Conservation (phyloP, 139 green algal genomes). For the Chlorella sorokiniana region DNA sequence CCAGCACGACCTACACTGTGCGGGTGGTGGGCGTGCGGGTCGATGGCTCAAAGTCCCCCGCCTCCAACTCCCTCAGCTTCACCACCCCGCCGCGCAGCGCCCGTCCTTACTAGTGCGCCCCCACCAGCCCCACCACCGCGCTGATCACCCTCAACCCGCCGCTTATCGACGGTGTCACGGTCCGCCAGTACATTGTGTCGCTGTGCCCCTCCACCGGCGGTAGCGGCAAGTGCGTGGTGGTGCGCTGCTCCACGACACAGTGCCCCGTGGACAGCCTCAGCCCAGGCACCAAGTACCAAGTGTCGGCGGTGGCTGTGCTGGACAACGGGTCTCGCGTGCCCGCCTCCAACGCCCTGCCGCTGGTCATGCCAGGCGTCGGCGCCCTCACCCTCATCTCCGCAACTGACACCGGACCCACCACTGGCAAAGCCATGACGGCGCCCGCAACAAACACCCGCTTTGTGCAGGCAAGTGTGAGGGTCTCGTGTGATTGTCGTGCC, state of each 20-base stretch:
- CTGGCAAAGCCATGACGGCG: not conserved
- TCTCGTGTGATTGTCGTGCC: too few species aligned
- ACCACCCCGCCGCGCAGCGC: not conserved
- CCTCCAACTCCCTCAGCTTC: not conserved
- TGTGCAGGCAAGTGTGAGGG: not conserved
- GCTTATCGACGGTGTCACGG: not conserved
- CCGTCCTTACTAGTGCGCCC: not conserved
- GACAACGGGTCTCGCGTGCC: not conserved
- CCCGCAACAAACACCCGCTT: not conserved
- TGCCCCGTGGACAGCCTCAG: not conserved
- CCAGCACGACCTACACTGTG: not conserved
- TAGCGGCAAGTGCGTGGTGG: not conserved
- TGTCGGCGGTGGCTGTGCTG: not conserved
- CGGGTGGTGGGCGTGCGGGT: not conserved
- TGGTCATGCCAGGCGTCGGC: not conserved
- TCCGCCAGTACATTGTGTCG: not conserved
- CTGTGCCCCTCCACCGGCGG: not conserved
- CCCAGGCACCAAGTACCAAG: not conserved
- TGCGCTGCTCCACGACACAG: not conserved
- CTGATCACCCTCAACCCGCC: not conserved
- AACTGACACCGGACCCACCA: not conserved
- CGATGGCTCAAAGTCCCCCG: not conserved
- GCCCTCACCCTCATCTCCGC: not conserved
- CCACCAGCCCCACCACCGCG: not conserved
- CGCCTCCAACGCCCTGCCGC: conserved; percentile 1